Percentiles rank a stretch among this genome's conserved stretches.
Evolutionary conservation across 352 stramenopile species (phyloP).

Genomic region (Globisporangium parvum): DNA sequence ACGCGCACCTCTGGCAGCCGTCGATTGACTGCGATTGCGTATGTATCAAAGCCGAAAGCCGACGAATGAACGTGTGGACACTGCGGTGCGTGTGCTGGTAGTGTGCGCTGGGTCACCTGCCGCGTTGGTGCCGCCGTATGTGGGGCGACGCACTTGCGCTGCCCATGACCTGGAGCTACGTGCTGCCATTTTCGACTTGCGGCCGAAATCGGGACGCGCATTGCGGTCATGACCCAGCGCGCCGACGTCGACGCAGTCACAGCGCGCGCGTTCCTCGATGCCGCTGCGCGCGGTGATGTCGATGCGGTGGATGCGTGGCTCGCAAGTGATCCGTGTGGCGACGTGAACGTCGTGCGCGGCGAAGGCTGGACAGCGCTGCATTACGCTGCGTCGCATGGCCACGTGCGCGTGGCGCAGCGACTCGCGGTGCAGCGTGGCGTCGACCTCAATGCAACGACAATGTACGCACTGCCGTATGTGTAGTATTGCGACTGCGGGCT

Average conservation of each 20-base stretch:
- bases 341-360: slow-evolving; percentile 52
- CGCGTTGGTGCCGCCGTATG: no score
- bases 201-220: neutral
- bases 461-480: slow-evolving; percentile 26
- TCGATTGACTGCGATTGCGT: no score
- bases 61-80: no score
- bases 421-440: slow-evolving; percentile 29
- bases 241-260: neutral
- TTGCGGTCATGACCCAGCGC: neutral
- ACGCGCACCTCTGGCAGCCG: no score
- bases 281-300: slow-evolving; percentile 36
- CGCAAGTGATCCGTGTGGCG: slow-evolving; percentile 1
- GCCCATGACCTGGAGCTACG: no score
- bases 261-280: slow-evolving; percentile 40
- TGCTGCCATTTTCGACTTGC: no score
- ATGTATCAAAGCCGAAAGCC: no score
- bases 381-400: slow-evolving; percentile 49
- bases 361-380: slow-evolving; percentile 71
- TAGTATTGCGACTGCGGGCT: neutral
- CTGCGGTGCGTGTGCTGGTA: no score
- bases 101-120: no score
- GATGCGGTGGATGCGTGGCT: slow-evolving; percentile 37
- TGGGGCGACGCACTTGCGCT: no score
- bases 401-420: slow-evolving; percentile 30
- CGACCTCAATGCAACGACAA: slow-evolving; percentile 54